phyloP scores from a whole-genome alignment of 169 alveolate species.

The Plasmodium inui region DNA sequence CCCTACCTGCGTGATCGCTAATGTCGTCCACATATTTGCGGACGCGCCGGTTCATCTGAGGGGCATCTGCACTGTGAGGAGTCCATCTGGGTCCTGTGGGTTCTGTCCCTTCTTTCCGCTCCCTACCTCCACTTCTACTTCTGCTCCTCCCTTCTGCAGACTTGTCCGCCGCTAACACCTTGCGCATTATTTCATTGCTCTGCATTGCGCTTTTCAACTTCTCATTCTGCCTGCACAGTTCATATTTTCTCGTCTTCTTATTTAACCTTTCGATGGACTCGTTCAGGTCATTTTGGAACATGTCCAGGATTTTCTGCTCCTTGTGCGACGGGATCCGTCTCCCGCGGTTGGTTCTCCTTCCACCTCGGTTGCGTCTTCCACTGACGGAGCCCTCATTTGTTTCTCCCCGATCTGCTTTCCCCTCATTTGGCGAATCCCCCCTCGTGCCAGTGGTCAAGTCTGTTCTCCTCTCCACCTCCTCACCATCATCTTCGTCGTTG shows the following conservation, averaged over 20 bases:
- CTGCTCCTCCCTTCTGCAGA: not conserved
- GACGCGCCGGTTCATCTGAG: not conserved
- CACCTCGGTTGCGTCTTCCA: not conserved
- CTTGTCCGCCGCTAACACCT: not conserved
- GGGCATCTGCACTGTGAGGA: not conserved
- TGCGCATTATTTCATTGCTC: constrained; percentile 30
- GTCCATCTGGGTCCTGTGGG: no score
- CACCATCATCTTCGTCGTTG: not conserved
- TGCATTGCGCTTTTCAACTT: not conserved
- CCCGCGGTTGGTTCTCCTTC: not conserved
- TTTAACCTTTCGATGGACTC: constrained; percentile 44
- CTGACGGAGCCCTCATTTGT: not conserved
- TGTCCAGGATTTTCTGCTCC: constrained; percentile 36
- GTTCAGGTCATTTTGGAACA: constrained; percentile 42
- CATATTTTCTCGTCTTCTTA: constrained; percentile 46
- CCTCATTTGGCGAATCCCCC: not conserved
- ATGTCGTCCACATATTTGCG: not conserved
- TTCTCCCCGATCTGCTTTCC: not conserved
- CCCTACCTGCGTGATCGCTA: not conserved
- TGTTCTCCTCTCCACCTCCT: not conserved
- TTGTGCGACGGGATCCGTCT: not conserved
- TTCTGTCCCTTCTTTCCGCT: not conserved
- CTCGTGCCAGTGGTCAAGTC: not conserved
- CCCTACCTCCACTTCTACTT: not conserved
- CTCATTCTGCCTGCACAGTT: constrained; percentile 18